A percentile compares a stretch with the other conserved stretches of the same genome.
Evolutionary conservation across 23 red algal species (phyloP).

Genomic region (Pyropia haitanensis): DNA sequence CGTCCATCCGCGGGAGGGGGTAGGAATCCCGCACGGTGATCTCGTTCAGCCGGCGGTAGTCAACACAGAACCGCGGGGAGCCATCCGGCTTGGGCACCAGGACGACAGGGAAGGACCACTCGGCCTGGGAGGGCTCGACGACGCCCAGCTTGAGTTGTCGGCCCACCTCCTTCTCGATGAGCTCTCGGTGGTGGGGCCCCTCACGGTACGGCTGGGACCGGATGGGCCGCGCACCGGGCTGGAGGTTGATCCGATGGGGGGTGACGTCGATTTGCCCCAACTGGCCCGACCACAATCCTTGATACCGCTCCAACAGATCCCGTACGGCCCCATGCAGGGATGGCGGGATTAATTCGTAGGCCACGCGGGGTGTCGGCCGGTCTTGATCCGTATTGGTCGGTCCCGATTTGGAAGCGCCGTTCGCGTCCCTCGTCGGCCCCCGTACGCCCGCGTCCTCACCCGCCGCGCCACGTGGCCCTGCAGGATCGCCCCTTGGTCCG

Average conservation of each 20-base stretch:
- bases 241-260: not conserved
- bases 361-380: too few relatives aligned
- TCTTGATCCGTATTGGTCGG: too few relatives aligned
- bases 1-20: constrained; percentile 29
- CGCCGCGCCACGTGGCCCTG: too few relatives aligned
- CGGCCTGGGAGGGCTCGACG: too few relatives aligned
- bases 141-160: not conserved
- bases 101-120: constrained; percentile 11
- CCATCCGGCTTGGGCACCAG: constrained; percentile 14
- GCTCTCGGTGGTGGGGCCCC: not conserved
- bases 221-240: not conserved
- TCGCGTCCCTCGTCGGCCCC: too few relatives aligned
- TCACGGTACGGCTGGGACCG: not conserved
- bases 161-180: not conserved
- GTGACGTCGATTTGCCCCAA: constrained; percentile 6
- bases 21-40: constrained; percentile 19
- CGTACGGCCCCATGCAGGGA: too few relatives aligned
- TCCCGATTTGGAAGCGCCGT: too few relatives aligned
- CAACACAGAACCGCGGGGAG: constrained; percentile 18
- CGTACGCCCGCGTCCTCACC: too few relatives aligned
- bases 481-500: too few relatives aligned
- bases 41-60: constrained; percentile 7
- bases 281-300: constrained; percentile 7
- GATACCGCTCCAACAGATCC: too few relatives aligned
- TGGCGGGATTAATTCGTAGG: too few relatives aligned